phyloP scores from a whole-genome alignment of 2,329 filamentous ascomycete species.

The Huntiella decipiens region DNA sequence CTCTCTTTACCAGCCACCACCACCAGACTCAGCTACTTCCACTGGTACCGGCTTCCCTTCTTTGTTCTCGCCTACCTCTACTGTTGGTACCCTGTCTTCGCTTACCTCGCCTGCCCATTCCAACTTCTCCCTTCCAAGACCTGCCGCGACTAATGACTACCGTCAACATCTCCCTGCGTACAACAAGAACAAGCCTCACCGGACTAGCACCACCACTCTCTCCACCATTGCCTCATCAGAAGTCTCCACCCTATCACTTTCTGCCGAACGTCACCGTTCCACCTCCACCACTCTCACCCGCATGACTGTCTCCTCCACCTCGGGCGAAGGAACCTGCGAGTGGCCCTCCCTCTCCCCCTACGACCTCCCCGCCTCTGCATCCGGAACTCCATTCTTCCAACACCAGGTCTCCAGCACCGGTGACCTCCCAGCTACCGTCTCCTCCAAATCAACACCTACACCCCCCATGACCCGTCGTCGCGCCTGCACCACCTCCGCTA shows the following conservation, averaged over 20 bases:
- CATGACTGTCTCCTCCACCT: constrained; percentile 35
- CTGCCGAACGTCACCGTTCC: constrained; percentile 31
- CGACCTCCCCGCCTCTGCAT: constrained; percentile 2
- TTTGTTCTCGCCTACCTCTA: constrained; percentile 21
- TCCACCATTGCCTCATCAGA: constrained; percentile 17
- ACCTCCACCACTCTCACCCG: constrained; percentile 34
- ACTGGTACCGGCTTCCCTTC: constrained; percentile 19
- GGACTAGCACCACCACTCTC: constrained; percentile 27
- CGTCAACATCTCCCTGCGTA: constrained; percentile 16
- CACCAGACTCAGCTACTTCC: constrained; percentile 14
- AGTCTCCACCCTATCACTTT: constrained; percentile 20
- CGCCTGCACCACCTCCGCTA: constrained; percentile 28
- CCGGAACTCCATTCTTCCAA: not conserved
- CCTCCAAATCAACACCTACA: constrained; percentile 4
- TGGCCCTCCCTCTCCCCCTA: constrained; percentile 12
- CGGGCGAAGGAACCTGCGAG: constrained; percentile 18
- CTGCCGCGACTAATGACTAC: constrained; percentile 37
- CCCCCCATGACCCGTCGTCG: constrained; percentile 18
- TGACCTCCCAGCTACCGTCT: constrained; percentile 8
- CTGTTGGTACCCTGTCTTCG: constrained; percentile 27
- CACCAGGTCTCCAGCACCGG: constrained; percentile 10
- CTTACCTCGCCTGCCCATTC: constrained; percentile 20
- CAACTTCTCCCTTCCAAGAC: constrained; percentile 33
- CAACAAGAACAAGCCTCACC: constrained; percentile 19
- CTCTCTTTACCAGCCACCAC: constrained; percentile 25